phyloP scores from a whole-genome alignment of 768 basidiomycete species.

The Nidularia pulvinata region DNA sequence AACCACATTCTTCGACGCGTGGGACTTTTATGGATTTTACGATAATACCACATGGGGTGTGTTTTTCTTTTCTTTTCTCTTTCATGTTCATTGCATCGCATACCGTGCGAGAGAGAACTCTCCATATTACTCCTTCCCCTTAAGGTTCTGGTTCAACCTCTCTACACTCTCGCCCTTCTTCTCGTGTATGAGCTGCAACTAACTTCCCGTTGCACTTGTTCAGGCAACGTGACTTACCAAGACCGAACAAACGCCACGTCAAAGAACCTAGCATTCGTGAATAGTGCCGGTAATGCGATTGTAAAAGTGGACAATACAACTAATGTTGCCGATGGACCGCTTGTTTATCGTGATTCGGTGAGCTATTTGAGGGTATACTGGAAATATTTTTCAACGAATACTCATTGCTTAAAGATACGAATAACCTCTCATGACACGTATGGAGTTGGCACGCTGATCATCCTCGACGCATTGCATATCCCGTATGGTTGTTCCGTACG shows the following conservation, averaged over 20 bases:
- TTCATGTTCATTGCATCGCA: too few species aligned
- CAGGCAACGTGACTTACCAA: slow-evolving; percentile 55
- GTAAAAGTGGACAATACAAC: slow-evolving; percentile 74
- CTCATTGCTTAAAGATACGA: slow-evolving; percentile 32
- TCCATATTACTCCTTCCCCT: too few species aligned
- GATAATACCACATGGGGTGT: slow-evolving; percentile 43
- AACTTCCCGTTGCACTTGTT: too few species aligned
- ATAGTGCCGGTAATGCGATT: slow-evolving; percentile 57
- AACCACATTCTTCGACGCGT: slow-evolving; percentile 43
- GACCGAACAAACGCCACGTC: slow-evolving; percentile 31
- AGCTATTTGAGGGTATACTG: slow-evolving; percentile 4
- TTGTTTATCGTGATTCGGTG: slow-evolving; percentile 53
- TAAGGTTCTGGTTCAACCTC: too few species aligned
- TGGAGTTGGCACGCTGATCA: slow-evolving; percentile 36
- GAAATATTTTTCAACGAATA: neutral
- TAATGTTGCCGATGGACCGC: slow-evolving; percentile 39
- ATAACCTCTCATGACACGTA: slow-evolving; percentile 42
- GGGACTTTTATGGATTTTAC: slow-evolving; percentile 44
- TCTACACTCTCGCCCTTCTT: too few species aligned
- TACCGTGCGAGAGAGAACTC: too few species aligned
- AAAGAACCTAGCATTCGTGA: slow-evolving; percentile 52
- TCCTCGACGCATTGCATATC: slow-evolving; percentile 40
- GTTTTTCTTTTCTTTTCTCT: slow-evolving; percentile 3
- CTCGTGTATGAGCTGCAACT: too few species aligned
- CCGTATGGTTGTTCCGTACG: slow-evolving; percentile 59